Conservation (phyloP, 495 filamentous ascomycete genomes). For the Coniosporium apollinis region DNA sequence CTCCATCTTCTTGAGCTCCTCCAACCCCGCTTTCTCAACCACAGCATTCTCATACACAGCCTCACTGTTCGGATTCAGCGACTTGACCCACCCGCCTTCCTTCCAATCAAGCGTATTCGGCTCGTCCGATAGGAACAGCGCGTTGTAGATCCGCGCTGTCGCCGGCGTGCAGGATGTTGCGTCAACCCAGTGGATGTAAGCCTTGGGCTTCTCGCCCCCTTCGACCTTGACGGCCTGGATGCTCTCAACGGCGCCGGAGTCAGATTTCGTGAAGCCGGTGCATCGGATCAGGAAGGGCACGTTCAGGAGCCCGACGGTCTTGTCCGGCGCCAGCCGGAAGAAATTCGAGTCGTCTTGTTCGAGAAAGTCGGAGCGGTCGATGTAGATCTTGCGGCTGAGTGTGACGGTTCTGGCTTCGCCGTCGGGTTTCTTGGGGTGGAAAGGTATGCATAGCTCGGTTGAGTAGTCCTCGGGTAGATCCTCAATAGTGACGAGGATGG, state of each 20-base stretch:
- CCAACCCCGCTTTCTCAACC: conserved; percentile 71
- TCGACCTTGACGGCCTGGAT: conserved; percentile 34
- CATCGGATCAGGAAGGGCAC: conserved; percentile 53
- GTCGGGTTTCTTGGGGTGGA: conserved; percentile 54
- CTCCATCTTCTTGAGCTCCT: conserved; percentile 41
- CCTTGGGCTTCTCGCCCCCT: conserved; percentile 44
- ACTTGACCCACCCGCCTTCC: conserved; percentile 60
- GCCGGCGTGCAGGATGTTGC: conserved; percentile 40
- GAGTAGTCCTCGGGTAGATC: conserved; percentile 52
- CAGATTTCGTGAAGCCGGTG: conserved; percentile 56
- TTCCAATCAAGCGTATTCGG: conserved; percentile 42
- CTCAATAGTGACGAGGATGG: conserved; percentile 54
- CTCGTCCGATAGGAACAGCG: conserved; percentile 73
- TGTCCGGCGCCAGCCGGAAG: conserved; percentile 85
- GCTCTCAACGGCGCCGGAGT: conserved; percentile 48
- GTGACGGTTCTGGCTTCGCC: conserved; percentile 39
- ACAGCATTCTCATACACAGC: conserved; percentile 59
- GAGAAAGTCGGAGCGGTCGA: conserved; percentile 86
- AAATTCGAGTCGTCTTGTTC: conserved; percentile 57
- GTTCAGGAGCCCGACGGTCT: conserved; percentile 75
- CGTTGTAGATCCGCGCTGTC: conserved; percentile 62
- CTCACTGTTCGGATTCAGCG: conserved; percentile 77
- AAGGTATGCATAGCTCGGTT: conserved; percentile 47
- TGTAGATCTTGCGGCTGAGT: conserved; percentile 76
- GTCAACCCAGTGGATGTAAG: conserved; percentile 83